phyloP scores from a whole-genome alignment of 164 flowering plant genomes.

The Kalanchoe fedtschenkoi region DNA sequence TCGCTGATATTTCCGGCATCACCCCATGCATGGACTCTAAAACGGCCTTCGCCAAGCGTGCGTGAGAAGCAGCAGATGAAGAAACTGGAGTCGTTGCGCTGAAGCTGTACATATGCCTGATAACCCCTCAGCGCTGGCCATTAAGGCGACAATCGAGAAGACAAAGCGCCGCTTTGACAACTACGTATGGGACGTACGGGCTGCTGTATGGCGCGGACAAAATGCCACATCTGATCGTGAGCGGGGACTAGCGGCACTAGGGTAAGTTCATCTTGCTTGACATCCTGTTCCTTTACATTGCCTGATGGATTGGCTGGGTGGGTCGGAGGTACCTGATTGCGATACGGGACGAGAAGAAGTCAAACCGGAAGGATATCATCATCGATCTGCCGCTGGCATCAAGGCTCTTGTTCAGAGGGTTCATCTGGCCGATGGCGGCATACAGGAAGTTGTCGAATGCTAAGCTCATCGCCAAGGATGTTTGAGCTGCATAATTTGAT shows the following conservation, averaged over 20 bases:
- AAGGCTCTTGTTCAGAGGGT: constrained; percentile 59
- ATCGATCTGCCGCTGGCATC: constrained; percentile 89
- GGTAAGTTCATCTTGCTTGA: constrained; percentile 98
- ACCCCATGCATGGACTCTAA: constrained; percentile 98
- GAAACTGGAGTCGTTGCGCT: constrained; percentile 74
- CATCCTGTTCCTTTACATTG: constrained; percentile 81
- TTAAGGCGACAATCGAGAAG: constrained; percentile 88
- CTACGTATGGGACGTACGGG: constrained; percentile 91
- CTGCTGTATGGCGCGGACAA: constrained; percentile 89
- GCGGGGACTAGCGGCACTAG: constrained; percentile 98
- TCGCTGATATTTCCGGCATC: constrained; percentile 83
- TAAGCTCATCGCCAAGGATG: constrained; percentile 59
- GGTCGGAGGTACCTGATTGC: constrained; percentile 95
- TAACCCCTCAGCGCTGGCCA: constrained; percentile 89
- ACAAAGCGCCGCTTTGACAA: constrained; percentile 70
- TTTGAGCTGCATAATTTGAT: no score
- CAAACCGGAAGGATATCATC: constrained; percentile 90
- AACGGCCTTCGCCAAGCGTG: constrained; percentile 86
- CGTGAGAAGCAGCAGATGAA: constrained; percentile 80
- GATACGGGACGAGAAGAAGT: constrained; percentile 83
- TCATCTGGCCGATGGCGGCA: constrained; percentile 95
- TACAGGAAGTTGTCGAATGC: constrained; percentile 74
- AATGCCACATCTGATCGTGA: constrained; percentile 90
- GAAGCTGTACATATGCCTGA: constrained; percentile 76
- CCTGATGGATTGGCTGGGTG: constrained; percentile 99